These are phyloP conservation scores for Solanum hybrid DNA, from an alignment of 305 asterid species.

Conservation along the genomic window DNA sequence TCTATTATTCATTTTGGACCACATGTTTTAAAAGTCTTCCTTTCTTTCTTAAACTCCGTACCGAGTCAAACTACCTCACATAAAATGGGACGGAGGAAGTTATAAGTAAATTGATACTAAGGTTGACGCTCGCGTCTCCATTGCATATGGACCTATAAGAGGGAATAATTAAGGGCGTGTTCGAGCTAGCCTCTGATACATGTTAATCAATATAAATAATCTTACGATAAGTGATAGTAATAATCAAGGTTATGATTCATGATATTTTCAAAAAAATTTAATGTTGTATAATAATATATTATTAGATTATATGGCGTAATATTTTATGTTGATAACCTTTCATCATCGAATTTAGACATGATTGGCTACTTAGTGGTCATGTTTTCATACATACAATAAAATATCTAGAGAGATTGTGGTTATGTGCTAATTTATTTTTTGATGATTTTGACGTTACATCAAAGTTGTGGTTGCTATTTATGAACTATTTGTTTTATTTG, in stretches of 20 bases:
- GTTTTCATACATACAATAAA: background rate
- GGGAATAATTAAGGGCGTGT: too few relatives aligned
- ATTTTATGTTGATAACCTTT: background rate
- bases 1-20: too few relatives aligned
- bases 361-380: background rate
- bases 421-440: background rate
- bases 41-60: too few relatives aligned
- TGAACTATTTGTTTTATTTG: background rate
- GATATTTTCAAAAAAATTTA: accelerated
- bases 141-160: too few relatives aligned
- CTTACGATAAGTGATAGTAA: background rate
- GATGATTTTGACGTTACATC: background rate
- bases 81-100: too few relatives aligned
- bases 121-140: too few relatives aligned
- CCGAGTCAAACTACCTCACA: too few relatives aligned
- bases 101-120: background rate
- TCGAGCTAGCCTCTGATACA: too few relatives aligned
- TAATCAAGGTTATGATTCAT: too few relatives aligned
- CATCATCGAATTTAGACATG: background rate
- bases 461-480: background rate
- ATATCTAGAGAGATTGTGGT: background rate
- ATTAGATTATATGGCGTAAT: background rate
- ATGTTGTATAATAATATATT: too few relatives aligned
- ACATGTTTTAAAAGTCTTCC: too few relatives aligned
- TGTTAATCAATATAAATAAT: background rate